Conservation (phyloP, 169 alveolate genomes). For the Cryptosporidium muris region DNA sequence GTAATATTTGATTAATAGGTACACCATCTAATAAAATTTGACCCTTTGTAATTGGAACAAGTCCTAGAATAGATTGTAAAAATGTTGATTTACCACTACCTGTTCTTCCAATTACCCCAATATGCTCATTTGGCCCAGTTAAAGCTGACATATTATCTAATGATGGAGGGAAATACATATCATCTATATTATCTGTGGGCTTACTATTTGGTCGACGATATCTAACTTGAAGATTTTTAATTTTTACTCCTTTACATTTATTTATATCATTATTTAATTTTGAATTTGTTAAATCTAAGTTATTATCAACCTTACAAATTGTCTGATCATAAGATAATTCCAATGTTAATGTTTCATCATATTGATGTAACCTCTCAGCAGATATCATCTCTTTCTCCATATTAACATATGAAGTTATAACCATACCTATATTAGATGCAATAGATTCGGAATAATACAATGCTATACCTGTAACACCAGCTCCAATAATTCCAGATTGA, state of each 20-base stretch:
- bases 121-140: slow-evolving; percentile 80
- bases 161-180: slow-evolving; percentile 77
- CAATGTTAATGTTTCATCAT: slow-evolving; percentile 8
- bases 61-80: slow-evolving; percentile 81
- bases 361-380: slow-evolving; percentile 72
- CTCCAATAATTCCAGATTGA: slow-evolving; percentile 45
- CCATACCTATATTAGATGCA: slow-evolving; percentile 73
- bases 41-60: slow-evolving; percentile 77
- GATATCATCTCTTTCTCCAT: slow-evolving; percentile 77
- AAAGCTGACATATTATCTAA: slow-evolving; percentile 75
- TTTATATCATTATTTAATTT: not conserved
- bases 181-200: slow-evolving; percentile 33
- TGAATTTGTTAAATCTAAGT: not conserved
- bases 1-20: slow-evolving; percentile 42
- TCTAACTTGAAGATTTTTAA: slow-evolving; percentile 78
- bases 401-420: slow-evolving; percentile 59
- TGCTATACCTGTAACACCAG: slow-evolving; percentile 74
- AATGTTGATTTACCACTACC: slow-evolving; percentile 90
- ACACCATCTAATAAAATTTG: slow-evolving; percentile 73
- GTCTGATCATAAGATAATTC: slow-evolving; percentile 6
- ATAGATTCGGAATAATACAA: slow-evolving; percentile 74
- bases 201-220: slow-evolving; percentile 76
- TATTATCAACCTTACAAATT: not conserved
- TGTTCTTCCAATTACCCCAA: slow-evolving; percentile 88
- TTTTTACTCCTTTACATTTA: slow-evolving; percentile 58